Conservation (phyloP, 2,329 filamentous ascomycete species). For the Macrophomina phaseolina region DNA sequence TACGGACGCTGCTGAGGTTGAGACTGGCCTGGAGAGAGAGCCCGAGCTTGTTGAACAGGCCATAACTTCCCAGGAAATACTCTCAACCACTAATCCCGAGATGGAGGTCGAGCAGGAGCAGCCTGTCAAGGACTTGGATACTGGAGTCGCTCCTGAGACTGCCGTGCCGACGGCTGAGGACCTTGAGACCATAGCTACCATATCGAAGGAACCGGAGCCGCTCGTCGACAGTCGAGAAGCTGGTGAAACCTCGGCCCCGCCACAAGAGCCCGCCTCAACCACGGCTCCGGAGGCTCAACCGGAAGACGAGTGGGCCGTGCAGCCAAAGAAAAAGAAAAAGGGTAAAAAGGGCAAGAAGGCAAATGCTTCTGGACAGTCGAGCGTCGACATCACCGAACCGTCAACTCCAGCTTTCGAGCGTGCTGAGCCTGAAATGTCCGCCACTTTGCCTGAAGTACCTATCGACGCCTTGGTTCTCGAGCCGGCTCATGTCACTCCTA, state of each 20-base stretch:
- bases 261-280: not conserved
- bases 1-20: not conserved
- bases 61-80: too few species aligned
- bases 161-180: not conserved
- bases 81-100: too few species aligned
- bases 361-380: slow-evolving; percentile 1
- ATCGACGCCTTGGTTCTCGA: not conserved
- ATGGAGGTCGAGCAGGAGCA: not conserved
- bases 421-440: not conserved
- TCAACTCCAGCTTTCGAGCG: not conserved
- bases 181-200: not conserved
- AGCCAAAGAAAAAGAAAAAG: slow-evolving; percentile 24
- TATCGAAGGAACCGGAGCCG: not conserved
- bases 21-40: too few species aligned
- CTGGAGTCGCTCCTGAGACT: too few species aligned
- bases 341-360: slow-evolving; percentile 17
- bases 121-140: not conserved
- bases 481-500: not conserved
- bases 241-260: not conserved
- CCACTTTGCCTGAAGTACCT: too few species aligned
- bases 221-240: not conserved
- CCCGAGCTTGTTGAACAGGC: too few species aligned
- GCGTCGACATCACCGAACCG: not conserved
- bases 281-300: not conserved
- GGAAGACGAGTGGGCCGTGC: slow-evolving; percentile 1